Base-by-base conservation (phyloP, 2,329 filamentous ascomycete genomes). In the Colletotrichum coccodes region DNA sequence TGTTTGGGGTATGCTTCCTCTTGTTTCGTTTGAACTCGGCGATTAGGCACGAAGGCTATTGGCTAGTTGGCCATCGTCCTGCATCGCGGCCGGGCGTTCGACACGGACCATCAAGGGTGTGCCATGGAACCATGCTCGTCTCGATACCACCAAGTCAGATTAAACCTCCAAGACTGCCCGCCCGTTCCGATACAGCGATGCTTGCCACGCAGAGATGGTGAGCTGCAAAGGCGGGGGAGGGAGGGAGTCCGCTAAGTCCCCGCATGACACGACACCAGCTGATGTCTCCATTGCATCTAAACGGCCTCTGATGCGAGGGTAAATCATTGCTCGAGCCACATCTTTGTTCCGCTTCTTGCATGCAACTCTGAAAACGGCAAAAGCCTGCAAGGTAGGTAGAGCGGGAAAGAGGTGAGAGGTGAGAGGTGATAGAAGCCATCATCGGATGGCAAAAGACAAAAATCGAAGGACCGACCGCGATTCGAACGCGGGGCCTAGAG, bases 401-500 rank as follows among this genome's bases (percentile, higher is more conserved):
- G 11, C 14, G 4, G 28, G 32, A 8, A 7, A 28, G 30, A 18
- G 3, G n/a, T 34, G 11, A 6, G 16, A 34, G 3, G 38, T 26
- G 4, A n/a, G 21, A n/a, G n/a, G n/a, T n/a, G 6, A 9, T 32
- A 1, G 6, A 30, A 18, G 1, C 2, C 4, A 47, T n/a, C 34
- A 32, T n/a, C 18, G 36, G 6, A 28, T 9, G n/a, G 6, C 12
- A 11, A 21, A 26, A 34, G 11, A 14, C 26, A 64, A 47, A 44
- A 23, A 4, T 0, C 0, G 1, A 3, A 69, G 66, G 66, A 69
- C 66, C 66, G 66, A 69, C 66, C 66, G 66, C 42, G 66, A 28
- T 69, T 69, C 66, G 66, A 69, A 69, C 66, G 42, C 66, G 66
- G 66, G 66, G 66, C 66, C 66, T 69, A 69, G 66, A 69, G 66